A percentile compares a stretch with the other conserved stretches of the same genome.
Evolutionary conservation across 495 filamentous ascomycete species (phyloP).

Genomic region (Trichocladium uniseriatum): DNA sequence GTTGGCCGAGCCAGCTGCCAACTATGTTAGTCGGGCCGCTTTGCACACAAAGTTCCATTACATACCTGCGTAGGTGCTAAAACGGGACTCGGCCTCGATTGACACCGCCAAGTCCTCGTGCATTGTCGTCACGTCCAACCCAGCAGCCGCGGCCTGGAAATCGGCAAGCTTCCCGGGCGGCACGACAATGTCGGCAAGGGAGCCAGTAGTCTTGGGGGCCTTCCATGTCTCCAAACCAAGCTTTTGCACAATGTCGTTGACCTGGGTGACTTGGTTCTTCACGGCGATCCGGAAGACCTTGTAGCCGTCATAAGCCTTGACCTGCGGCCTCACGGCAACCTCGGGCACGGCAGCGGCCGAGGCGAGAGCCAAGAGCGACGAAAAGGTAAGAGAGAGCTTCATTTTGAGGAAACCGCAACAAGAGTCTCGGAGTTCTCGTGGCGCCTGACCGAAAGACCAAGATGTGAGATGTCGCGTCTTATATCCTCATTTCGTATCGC

Average conservation of each 20-base stretch:
- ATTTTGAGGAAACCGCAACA: neutral
- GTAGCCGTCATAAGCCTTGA: constrained; percentile 23
- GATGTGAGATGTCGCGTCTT: too few species aligned
- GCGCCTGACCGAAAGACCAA: too few species aligned
- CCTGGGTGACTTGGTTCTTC: constrained; percentile 4
- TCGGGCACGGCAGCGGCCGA: constrained; percentile 5
- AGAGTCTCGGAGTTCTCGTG: too few species aligned
- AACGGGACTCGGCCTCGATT: constrained; percentile 19
- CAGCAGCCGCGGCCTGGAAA: constrained; percentile 16
- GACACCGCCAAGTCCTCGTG: constrained; percentile 25
- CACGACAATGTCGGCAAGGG: constrained; percentile 24
- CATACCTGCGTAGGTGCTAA: constrained; percentile 19
- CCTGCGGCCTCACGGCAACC: constrained; percentile 4
- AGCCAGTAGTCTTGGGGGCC: constrained; percentile 16
- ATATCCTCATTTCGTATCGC: too few species aligned
- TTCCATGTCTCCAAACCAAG: constrained; percentile 26
- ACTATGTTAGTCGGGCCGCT: constrained; percentile 4
- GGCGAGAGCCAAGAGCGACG: constrained; percentile 9
- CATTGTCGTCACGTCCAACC: constrained; percentile 18
- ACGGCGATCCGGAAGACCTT: constrained; percentile 24
- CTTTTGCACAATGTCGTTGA: constrained; percentile 22
- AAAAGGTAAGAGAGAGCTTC: neutral
- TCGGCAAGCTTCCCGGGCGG: constrained; percentile 17
- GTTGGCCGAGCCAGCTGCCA: constrained; percentile 10
- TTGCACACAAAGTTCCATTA: constrained; percentile 11